phyloP scores from a whole-genome alignment of 192 early-diverging fungal genomes.

The Funneliformis mosseae region DNA sequence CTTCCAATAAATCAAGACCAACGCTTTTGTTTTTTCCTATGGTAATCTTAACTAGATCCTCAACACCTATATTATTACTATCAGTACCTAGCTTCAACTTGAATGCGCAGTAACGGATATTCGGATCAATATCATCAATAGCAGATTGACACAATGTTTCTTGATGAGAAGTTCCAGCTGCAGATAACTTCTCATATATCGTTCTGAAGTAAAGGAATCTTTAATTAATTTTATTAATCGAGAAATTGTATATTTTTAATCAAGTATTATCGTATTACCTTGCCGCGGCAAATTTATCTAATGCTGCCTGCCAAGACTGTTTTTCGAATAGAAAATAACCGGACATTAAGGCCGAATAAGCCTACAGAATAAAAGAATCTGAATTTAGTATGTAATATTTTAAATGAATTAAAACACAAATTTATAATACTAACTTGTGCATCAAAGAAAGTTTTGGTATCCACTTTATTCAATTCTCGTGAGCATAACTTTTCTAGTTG shows the following conservation, averaged over 20 bases:
- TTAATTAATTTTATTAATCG: too few relatives aligned
- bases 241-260: too few relatives aligned
- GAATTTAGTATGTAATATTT: not conserved
- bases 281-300: conserved; percentile 62
- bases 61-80: conserved; percentile 45
- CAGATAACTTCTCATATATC: conserved; percentile 67
- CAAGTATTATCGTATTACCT: conserved; percentile 53
- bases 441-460: conserved; percentile 56
- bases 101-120: conserved; percentile 80
- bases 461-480: conserved; percentile 46
- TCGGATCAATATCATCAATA: conserved; percentile 78
- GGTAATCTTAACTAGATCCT: conserved; percentile 50
- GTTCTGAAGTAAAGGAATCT: conserved; percentile 45
- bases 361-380: conserved; percentile 41
- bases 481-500: conserved; percentile 52
- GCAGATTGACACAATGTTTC: conserved; percentile 65
- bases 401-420: not conserved
- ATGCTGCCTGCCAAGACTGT: conserved; percentile 66
- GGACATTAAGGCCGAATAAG: conserved; percentile 68
- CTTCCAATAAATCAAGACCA: conserved; percentile 53
- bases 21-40: conserved; percentile 45
- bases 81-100: conserved; percentile 54
- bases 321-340: conserved; percentile 70
- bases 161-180: conserved; percentile 58
- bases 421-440: conserved; percentile 47